phyloP scores from a whole-genome alignment of 192 early-diverging fungal species.

The Linnemannia hyalina region DNA sequence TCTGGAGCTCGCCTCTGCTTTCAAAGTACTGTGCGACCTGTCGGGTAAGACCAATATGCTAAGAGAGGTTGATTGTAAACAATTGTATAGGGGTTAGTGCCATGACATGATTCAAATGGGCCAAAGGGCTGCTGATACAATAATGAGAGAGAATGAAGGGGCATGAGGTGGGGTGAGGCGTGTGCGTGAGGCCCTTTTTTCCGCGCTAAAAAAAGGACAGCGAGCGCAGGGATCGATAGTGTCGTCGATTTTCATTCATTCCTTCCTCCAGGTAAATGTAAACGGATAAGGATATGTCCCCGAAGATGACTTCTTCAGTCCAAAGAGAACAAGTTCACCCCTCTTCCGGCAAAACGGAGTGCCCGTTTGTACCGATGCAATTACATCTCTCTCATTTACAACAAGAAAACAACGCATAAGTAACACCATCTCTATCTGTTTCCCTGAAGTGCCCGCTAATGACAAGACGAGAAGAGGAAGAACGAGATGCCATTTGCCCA shows the following conservation, averaged over 20 bases:
- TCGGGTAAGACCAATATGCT: slow-evolving; percentile 55
- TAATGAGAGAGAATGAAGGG: neutral
- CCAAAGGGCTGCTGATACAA: neutral
- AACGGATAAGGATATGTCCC: neutral
- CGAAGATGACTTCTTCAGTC: neutral
- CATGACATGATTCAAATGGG: neutral
- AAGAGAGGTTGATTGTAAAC: neutral
- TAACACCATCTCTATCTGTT: neutral
- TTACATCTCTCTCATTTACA: neutral
- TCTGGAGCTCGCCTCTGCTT: slow-evolving; percentile 36
- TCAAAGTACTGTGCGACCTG: slow-evolving; percentile 55
- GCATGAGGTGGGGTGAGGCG: neutral
- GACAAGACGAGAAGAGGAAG: neutral
- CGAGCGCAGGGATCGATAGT: neutral
- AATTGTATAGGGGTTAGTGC: neutral
- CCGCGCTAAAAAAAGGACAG: neutral
- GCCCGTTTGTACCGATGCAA: neutral
- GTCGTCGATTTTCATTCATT: neutral
- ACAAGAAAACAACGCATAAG: neutral
- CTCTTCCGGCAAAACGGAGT: slow-evolving; percentile 1
- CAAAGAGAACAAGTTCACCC: neutral
- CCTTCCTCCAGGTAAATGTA: neutral
- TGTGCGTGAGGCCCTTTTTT: neutral
- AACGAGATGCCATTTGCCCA: neutral
- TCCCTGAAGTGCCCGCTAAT: neutral